Evolutionary conservation across 1,139 yeast genomes (phyloP), one percentile per base, ranked within the genome.

Genomic region (Ashbya aceris): DNA sequence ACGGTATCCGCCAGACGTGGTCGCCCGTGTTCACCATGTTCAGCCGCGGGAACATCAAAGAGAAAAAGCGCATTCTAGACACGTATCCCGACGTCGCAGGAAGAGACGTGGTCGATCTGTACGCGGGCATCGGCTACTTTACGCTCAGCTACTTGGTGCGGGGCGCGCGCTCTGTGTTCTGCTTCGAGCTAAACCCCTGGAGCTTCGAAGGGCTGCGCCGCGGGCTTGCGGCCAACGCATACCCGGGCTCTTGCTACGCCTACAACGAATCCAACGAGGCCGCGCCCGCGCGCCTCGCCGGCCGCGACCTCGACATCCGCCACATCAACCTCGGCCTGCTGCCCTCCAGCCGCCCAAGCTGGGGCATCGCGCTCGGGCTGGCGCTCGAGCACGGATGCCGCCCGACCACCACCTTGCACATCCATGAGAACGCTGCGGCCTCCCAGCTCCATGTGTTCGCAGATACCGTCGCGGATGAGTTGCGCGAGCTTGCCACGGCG

Each of bases 161-260:
- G 32, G 71, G 73, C 0, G 86, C 84, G 1, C 47, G 58, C 9
- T 64, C 65, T 12, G 64, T 83, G 0, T 71, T 79, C 38, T 79
- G 94, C 55, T 86, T 95, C 86, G 96, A 86, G 50, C 64, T 86
- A 37, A 86, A 86, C 54, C 85, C 87, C 1, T 85, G 91, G 93
- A 82, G 93, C 38, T 72, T 82, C 7, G 77, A 79, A 51, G 95
- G 94, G 0, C 66, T 85, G 33, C 53, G 63, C 2, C 65, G 77
- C 36, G 87, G 87, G 1, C 69, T 82, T 7, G 41, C 46, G 1
- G 55, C 54, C 4, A 80, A 77, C 49, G 64, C 67, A 8, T 69
- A 73, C 59, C 59, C 59, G 17, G 50, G 50, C 26, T 30, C 38
- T 10, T 43, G 54, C 30, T 48, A 52, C 38, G 60, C 75, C 7